These are phyloP conservation scores for Tarenaya hassleriana DNA, from an alignment of 345 rosid genomes.

Conservation along the genomic window DNA sequence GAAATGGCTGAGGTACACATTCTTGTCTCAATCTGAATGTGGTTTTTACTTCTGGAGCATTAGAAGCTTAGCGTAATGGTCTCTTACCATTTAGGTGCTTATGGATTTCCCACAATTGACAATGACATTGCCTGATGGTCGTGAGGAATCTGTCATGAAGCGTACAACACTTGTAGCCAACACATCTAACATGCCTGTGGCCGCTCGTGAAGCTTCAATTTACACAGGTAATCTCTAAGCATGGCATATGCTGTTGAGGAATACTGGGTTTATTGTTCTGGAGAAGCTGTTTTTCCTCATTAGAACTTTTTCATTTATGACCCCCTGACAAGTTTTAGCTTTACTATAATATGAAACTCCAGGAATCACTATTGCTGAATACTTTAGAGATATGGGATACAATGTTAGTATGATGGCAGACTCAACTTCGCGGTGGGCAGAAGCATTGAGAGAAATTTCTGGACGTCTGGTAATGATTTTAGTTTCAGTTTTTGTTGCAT, in stretches of 20 bases:
- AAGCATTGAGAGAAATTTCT: constrained; percentile 99
- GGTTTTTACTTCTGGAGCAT: constrained; percentile 6
- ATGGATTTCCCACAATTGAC: constrained; percentile 99
- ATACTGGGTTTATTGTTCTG: constrained; percentile 5
- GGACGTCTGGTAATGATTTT: constrained; percentile 73
- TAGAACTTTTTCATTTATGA: not conserved
- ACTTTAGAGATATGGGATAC: constrained; percentile 97
- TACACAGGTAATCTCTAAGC: constrained; percentile 62
- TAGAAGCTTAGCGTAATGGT: constrained; percentile 11
- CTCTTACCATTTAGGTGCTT: constrained; percentile 56
- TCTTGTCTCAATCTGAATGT: constrained; percentile 15
- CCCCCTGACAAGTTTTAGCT: too few relatives aligned
- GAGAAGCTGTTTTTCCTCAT: constrained; percentile 1
- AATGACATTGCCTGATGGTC: constrained; percentile 99
- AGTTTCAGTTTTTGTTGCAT: constrained; percentile 8
- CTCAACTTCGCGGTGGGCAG: constrained; percentile 99
- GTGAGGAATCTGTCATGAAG: constrained; percentile 99
- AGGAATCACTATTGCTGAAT: constrained; percentile 99
- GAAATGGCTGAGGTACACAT: constrained; percentile 97
- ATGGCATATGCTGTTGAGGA: not conserved
- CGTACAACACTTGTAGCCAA: constrained; percentile 98
- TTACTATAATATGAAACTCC: too few relatives aligned
- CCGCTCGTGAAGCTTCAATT: constrained; percentile 99
- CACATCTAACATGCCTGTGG: constrained; percentile 99
- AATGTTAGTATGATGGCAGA: constrained; percentile 99